phyloP scores from a whole-genome alignment of 2,329 filamentous ascomycete species.

The Aspergillus terreus region DNA sequence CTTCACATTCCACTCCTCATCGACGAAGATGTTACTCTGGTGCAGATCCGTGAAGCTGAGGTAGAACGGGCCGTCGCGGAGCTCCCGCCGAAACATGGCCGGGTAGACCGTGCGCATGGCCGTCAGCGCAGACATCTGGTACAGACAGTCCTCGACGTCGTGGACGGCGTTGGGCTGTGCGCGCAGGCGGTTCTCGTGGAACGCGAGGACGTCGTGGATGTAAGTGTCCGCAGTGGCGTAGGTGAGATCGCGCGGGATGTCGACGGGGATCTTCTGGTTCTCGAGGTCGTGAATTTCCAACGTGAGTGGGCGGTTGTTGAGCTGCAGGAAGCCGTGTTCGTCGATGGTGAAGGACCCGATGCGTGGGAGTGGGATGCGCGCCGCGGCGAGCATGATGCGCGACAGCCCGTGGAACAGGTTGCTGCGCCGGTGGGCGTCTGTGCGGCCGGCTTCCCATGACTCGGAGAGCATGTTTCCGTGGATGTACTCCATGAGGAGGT shows the following conservation, averaged over 20 bases:
- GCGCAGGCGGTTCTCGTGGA: constrained; percentile 33
- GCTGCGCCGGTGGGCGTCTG: constrained; percentile 11
- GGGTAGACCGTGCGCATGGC: constrained; percentile 19
- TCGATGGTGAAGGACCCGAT: constrained; percentile 35
- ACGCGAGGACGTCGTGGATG: constrained; percentile 22
- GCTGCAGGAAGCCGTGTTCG: constrained; percentile 16
- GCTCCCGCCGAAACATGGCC: neutral
- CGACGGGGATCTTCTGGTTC: constrained; percentile 21
- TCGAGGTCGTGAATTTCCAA: constrained; percentile 19
- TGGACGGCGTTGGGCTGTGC: constrained; percentile 32
- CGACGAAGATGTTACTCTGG: constrained; percentile 30
- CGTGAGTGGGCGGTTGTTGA: constrained; percentile 16
- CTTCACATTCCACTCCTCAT: constrained; percentile 23
- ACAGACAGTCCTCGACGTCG: constrained; percentile 25
- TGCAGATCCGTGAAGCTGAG: constrained; percentile 34
- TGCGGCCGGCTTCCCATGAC: constrained; percentile 14
- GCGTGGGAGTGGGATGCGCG: constrained; percentile 21
- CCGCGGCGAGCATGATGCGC: constrained; percentile 15
- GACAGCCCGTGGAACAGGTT: constrained; percentile 19
- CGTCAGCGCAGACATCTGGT: constrained; percentile 29
- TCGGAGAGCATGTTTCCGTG: constrained; percentile 23
- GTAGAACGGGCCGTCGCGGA: neutral
- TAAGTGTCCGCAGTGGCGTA: constrained; percentile 21
- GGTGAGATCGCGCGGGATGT: constrained; percentile 18
- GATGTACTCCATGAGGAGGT: constrained; percentile 21